Conservation (phyloP, 345 rosid genomes). For the Cardamine resedifolia region DNA sequence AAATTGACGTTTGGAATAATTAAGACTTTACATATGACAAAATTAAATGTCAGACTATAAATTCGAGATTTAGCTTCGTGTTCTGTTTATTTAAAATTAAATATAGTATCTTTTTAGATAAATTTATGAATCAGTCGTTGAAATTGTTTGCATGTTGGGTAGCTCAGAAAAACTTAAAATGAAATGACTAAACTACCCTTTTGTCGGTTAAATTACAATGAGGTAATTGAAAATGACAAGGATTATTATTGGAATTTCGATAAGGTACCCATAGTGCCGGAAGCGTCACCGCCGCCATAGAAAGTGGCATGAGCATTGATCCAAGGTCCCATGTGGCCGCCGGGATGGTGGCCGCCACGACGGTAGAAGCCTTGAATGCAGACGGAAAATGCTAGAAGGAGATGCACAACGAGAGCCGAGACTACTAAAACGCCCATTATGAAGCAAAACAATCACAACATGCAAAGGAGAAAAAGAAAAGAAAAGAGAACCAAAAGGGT, state of each 20-base stretch:
- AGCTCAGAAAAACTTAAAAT: background rate
- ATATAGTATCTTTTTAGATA: background rate
- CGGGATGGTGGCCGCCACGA: constrained; percentile 29
- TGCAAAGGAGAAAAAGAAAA: background rate
- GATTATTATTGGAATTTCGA: background rate
- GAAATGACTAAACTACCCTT: constrained; percentile 4
- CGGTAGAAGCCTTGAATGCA: constrained; percentile 26
- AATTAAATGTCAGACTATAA: too few species aligned
- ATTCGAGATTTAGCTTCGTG: background rate
- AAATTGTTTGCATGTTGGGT: constrained; percentile 19
- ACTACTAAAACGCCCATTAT: constrained; percentile 30
- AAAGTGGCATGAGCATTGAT: constrained; percentile 74
- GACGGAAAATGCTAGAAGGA: constrained; percentile 20
- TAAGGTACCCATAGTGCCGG: constrained; percentile 76
- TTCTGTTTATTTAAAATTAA: background rate
- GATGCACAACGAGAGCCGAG: constrained; percentile 16
- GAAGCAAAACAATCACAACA: constrained; percentile 23
- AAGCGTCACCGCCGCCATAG: constrained; percentile 80
- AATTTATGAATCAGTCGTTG: background rate
- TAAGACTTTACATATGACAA: background rate
- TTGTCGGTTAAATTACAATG: background rate
- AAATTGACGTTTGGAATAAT: background rate
- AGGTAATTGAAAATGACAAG: background rate
- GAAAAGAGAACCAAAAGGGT: background rate
- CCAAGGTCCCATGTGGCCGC: constrained; percentile 57